Conservation (phyloP, 2,329 filamentous ascomycete species). For the Penicillium psychrosexuale region DNA sequence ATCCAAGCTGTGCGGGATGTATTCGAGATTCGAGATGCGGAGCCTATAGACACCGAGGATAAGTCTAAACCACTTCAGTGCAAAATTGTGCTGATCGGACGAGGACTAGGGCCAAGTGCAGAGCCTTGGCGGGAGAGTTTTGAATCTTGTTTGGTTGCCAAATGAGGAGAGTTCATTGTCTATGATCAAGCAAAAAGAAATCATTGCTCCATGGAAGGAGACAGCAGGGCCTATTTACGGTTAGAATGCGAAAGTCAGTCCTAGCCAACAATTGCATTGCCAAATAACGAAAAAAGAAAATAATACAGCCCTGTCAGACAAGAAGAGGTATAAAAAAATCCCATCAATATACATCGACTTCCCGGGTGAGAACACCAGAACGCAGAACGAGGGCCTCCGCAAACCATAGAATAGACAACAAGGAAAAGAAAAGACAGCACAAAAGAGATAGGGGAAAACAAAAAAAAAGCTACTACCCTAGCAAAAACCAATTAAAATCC, state of each 20-base stretch:
- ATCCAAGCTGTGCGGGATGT: conserved; percentile 90
- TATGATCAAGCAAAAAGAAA: not conserved
- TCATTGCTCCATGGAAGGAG: not conserved
- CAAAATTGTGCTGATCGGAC: conserved; percentile 49
- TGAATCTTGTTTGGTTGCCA: conserved; percentile 25
- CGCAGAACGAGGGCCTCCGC: conserved; percentile 15
- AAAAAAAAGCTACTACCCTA: conserved; percentile 3
- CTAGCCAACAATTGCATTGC: conserved; percentile 16
- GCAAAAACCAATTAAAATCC: conserved; percentile 18
- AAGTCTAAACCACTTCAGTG: conserved; percentile 25
- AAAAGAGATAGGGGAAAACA: conserved; percentile 1
- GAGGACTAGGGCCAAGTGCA: conserved; percentile 37
- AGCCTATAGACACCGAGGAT: conserved; percentile 23
- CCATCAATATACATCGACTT: conserved; percentile 29
- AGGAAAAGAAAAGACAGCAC: not conserved
- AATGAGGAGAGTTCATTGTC: not conserved
- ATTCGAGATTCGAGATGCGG: conserved; percentile 78
- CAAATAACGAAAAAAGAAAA: conserved; percentile 15
- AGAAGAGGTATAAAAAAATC: conserved; percentile 21
- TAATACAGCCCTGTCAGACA: conserved; percentile 30
- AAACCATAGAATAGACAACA: conserved; percentile 2
- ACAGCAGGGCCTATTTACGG: not conserved
- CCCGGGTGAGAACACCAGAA: conserved; percentile 13
- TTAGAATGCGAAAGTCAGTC: not conserved
- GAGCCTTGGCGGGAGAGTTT: conserved; percentile 38